Percentiles rank a stretch among this genome's conserved stretches.
Conservation (phyloP, 2,329 filamentous ascomycete genomes). For the Parastagonospora avenae region DNA sequence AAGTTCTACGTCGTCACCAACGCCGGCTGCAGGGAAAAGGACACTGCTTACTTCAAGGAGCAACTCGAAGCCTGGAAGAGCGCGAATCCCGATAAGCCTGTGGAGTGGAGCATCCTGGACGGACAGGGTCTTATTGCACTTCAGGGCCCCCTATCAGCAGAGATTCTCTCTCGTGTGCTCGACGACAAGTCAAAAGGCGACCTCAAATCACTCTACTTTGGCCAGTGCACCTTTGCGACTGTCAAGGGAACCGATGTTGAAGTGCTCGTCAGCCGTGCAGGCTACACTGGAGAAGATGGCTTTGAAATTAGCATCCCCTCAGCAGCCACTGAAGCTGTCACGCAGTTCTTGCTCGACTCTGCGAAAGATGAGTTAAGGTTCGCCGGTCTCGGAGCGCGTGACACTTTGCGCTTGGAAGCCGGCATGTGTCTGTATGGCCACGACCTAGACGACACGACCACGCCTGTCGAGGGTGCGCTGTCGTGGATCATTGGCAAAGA, state of each 20-base stretch:
- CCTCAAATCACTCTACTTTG: constrained; percentile 75
- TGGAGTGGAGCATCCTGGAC: constrained; percentile 72
- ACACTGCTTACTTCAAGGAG: constrained; percentile 74
- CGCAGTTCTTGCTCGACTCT: constrained; percentile 70
- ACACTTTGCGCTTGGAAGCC: constrained; percentile 90
- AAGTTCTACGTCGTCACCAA: constrained; percentile 95
- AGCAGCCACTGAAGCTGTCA: constrained; percentile 67
- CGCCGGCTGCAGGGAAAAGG: constrained; percentile 88
- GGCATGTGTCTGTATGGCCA: constrained; percentile 99
- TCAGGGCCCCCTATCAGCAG: constrained; percentile 79
- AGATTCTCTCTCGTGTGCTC: constrained; percentile 70
- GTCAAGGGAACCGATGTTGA: constrained; percentile 62
- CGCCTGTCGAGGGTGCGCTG: constrained; percentile 69
- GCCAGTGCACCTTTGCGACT: constrained; percentile 70
- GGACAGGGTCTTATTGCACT: constrained; percentile 82
- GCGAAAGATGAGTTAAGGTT: constrained; percentile 71
- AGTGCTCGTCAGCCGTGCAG: constrained; percentile 81
- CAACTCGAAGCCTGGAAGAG: constrained; percentile 64
- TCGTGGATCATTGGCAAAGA: constrained; percentile 86
- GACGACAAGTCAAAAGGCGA: constrained; percentile 51
- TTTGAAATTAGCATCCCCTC: constrained; percentile 91
- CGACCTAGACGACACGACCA: constrained; percentile 81
- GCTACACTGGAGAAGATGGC: constrained; percentile 97
- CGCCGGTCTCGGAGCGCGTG: constrained; percentile 86
- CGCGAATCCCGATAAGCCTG: constrained; percentile 49